A percentile compares a stretch with the other conserved stretches of the same genome.
Conservation (phyloP, 2,329 filamentous ascomycete species). For the Metarhizium humberi region DNA sequence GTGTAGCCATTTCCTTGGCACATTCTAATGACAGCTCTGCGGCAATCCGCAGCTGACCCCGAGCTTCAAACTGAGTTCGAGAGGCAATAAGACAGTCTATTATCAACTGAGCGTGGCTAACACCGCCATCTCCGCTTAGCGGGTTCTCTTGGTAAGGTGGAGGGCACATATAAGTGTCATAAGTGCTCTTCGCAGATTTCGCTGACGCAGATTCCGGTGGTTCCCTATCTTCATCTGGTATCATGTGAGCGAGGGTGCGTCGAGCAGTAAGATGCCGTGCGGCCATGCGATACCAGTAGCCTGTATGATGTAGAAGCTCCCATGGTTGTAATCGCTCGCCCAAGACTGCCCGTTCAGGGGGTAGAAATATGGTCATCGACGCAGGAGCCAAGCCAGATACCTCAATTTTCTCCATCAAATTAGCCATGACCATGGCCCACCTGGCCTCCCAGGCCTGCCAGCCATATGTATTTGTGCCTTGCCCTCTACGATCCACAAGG, state of each 20-base stretch:
- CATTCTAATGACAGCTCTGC: slow-evolving; percentile 50
- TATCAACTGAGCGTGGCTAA: slow-evolving; percentile 48
- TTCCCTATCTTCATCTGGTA: slow-evolving; percentile 49
- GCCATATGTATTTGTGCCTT: slow-evolving; percentile 80
- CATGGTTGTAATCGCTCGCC: slow-evolving; percentile 52
- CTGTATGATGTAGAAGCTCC: slow-evolving; percentile 55
- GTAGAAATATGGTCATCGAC: slow-evolving; percentile 37
- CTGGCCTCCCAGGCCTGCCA: slow-evolving; percentile 91
- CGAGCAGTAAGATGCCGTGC: slow-evolving; percentile 47
- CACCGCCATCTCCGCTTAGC: slow-evolving; percentile 32
- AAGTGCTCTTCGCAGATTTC: slow-evolving; percentile 39
- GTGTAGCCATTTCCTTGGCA: slow-evolving; percentile 43
- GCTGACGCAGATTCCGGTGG: slow-evolving; percentile 38
- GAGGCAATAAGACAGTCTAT: slow-evolving; percentile 42
- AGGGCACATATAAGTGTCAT: slow-evolving; percentile 59
- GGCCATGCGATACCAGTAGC: slow-evolving; percentile 57
- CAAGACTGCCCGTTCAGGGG: slow-evolving; percentile 48
- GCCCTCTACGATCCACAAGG: slow-evolving; percentile 73
- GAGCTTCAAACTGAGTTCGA: slow-evolving; percentile 42
- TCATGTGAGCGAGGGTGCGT: slow-evolving; percentile 41
- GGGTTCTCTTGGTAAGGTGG: slow-evolving; percentile 53
- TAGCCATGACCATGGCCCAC: slow-evolving; percentile 55
- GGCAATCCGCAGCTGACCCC: slow-evolving; percentile 41
- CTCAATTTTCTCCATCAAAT: slow-evolving; percentile 45
- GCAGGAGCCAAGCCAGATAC: slow-evolving; percentile 39